Evolutionary conservation across 352 stramenopile species (phyloP).

Genomic region (Phytophthora sojae): DNA sequence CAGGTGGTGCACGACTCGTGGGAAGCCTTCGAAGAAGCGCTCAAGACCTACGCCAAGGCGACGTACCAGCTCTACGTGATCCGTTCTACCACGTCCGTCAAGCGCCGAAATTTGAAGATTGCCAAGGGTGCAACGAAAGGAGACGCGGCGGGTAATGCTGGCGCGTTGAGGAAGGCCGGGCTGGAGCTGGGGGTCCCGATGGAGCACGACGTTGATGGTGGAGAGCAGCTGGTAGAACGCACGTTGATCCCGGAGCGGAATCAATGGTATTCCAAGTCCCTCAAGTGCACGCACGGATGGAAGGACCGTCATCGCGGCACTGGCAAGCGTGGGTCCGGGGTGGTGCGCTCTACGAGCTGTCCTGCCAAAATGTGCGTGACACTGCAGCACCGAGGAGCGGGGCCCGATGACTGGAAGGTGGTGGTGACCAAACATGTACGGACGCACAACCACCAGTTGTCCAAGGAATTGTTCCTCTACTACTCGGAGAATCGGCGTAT

Average conservation of each 20-base stretch:
- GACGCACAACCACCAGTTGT: constrained; percentile 78
- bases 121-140: constrained; percentile 43
- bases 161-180: background rate
- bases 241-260: constrained; percentile 68
- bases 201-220: background rate
- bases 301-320: constrained; percentile 71
- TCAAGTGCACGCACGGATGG: constrained; percentile 86
- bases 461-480: constrained; percentile 76
- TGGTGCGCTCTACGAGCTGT: constrained; percentile 73
- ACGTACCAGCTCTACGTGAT: constrained; percentile 84
- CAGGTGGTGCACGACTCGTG: constrained; percentile 63
- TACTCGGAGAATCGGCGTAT: constrained; percentile 84
- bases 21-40: constrained; percentile 65
- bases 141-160: constrained; percentile 7
- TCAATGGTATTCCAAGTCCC: constrained; percentile 85
- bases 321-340: constrained; percentile 69
- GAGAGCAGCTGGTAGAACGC: constrained; percentile 25
- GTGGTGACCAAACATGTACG: constrained; percentile 80
- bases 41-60: constrained; percentile 65
- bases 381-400: constrained; percentile 55
- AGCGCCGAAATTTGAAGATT: constrained; percentile 76
- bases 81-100: constrained; percentile 79
- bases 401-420: constrained; percentile 63
- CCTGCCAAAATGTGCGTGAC: constrained; percentile 85
- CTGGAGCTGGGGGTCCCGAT: constrained; percentile 9